Conservation (phyloP, 768 basidiomycete genomes). For the Pleurotus pulmonarius region DNA sequence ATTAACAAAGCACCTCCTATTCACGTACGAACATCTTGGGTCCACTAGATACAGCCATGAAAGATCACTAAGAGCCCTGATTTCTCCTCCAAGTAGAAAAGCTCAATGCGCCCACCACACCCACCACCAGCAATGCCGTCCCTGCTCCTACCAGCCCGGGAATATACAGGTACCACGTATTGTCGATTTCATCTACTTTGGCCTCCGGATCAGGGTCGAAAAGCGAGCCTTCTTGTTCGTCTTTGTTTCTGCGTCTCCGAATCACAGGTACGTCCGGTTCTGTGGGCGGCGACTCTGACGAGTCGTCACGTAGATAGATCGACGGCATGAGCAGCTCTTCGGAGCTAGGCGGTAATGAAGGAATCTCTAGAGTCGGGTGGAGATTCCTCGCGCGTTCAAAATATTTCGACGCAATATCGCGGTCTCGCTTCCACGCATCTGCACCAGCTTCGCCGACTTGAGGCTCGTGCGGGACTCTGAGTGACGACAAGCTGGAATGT, state of each 20-base stretch:
- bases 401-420: conserved; percentile 64
- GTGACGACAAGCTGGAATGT: conserved; percentile 73
- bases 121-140: conserved; percentile 77
- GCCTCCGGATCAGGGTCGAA: conserved; percentile 34
- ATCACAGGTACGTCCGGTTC: conserved; percentile 34
- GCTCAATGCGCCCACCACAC: conserved; percentile 74
- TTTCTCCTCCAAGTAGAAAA: conserved; percentile 67
- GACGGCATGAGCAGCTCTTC: conserved; percentile 67
- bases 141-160: conserved; percentile 81
- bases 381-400: conserved; percentile 68
- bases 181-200: conserved; percentile 58
- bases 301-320: conserved; percentile 29
- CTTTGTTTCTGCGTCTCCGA: conserved; percentile 53
- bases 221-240: conserved; percentile 39
- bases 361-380: conserved; percentile 64
- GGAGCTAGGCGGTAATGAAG: conserved; percentile 47
- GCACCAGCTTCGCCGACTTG: conserved; percentile 54
- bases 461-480: conserved; percentile 57
- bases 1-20: too few species aligned
- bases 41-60: neutral
- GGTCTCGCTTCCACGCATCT: conserved; percentile 73
- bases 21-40: too few species aligned
- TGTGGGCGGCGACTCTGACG: conserved; percentile 22
- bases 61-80: conserved; percentile 45
- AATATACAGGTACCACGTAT: conserved; percentile 76